Conservation (phyloP, 2,329 filamentous ascomycete species). For the Arachnopeziza araneosa region DNA sequence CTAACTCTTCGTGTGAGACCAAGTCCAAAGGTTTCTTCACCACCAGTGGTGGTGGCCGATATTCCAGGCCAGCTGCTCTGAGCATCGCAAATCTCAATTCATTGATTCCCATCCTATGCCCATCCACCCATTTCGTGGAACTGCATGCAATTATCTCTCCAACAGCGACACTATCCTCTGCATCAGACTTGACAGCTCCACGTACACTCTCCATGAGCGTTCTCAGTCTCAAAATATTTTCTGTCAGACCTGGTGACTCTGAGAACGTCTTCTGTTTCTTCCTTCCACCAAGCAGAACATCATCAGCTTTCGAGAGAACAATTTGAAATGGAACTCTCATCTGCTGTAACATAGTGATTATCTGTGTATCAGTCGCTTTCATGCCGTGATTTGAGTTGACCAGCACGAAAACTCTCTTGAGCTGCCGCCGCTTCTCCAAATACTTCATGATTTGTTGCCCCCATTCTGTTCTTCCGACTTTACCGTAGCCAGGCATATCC, state of each 20-base stretch:
- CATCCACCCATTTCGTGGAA: constrained; percentile 41
- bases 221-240: constrained; percentile 28
- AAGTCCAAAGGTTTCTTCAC: neutral
- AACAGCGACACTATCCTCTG: constrained; percentile 37
- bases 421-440: constrained; percentile 51
- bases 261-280: constrained; percentile 28
- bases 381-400: constrained; percentile 59
- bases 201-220: constrained; percentile 35
- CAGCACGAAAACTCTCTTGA: constrained; percentile 55
- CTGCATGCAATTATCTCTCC: constrained; percentile 58
- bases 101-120: constrained; percentile 51
- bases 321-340: constrained; percentile 59
- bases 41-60: neutral
- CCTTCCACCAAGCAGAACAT: constrained; percentile 38
- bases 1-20: neutral
- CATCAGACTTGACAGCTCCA: constrained; percentile 37
- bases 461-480: constrained; percentile 56
- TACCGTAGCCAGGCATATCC: constrained; percentile 68
- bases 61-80: constrained; percentile 52
- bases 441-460: constrained; percentile 65
- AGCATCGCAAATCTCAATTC: constrained; percentile 60
- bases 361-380: constrained; percentile 52
- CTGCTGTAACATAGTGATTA: constrained; percentile 50
- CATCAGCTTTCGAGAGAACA: constrained; percentile 62
- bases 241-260: constrained; percentile 30